phyloP scores from a whole-genome alignment of 805 yeast species.

The Barnettozyma siamensis region DNA sequence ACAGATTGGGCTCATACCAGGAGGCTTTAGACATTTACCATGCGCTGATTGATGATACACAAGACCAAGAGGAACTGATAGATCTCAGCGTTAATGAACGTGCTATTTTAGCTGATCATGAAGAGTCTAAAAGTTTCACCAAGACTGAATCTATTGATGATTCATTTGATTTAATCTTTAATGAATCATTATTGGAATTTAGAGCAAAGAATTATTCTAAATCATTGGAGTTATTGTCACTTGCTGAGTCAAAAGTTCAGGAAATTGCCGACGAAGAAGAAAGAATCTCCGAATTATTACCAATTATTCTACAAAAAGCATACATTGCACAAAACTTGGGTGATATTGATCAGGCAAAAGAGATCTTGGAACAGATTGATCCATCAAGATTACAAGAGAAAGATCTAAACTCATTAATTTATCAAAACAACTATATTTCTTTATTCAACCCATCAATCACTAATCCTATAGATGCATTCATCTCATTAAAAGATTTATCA shows the following conservation, averaged over 20 bases:
- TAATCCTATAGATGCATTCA: conserved; percentile 11
- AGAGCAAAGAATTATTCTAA: conserved; percentile 35
- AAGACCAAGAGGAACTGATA: conserved; percentile 31
- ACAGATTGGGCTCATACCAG: conserved; percentile 43
- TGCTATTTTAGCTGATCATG: conserved; percentile 53
- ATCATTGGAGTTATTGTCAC: conserved; percentile 38
- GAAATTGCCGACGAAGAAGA: conserved; percentile 40
- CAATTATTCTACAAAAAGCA: conserved; percentile 57
- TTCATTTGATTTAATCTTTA: conserved; percentile 60
- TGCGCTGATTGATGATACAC: conserved; percentile 34
- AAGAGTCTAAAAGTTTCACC: conserved; percentile 13
- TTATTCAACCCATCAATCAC: background rate
- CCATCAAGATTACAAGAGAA: conserved; percentile 16
- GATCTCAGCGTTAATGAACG: conserved; percentile 67
- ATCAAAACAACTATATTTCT: conserved; percentile 26
- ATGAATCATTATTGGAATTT: conserved; percentile 52
- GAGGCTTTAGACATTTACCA: conserved; percentile 49
- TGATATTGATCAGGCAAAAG: conserved; percentile 30
- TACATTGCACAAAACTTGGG: conserved; percentile 44
- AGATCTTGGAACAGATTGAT: conserved; percentile 31
- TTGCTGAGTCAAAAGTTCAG: conserved; percentile 38
- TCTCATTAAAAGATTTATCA: conserved; percentile 31
- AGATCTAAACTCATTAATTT: conserved; percentile 26
- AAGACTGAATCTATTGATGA: conserved; percentile 19
- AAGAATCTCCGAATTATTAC: conserved; percentile 44